Evolutionary conservation across 176 grass and related monocot species (phyloP).

Genomic region (Stipa capillata): DNA sequence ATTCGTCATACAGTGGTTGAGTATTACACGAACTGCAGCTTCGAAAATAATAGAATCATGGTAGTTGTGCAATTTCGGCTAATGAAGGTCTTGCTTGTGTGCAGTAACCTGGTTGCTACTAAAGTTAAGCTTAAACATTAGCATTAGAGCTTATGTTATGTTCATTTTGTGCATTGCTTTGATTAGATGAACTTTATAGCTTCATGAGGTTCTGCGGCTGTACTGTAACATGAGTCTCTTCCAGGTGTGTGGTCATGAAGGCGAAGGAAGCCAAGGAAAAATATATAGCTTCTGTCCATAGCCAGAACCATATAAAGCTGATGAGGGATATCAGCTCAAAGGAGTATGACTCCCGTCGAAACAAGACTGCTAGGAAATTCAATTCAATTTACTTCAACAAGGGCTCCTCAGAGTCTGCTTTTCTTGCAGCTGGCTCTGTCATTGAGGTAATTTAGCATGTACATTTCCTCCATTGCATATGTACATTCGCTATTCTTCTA

Average conservation of each 20-base stretch:
- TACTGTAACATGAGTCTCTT: conserved; percentile 4
- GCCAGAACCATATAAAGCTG: conserved; percentile 58
- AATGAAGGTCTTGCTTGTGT: not conserved
- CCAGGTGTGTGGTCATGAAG: conserved; percentile 52
- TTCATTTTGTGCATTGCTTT: not conserved
- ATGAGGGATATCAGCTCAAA: conserved; percentile 80
- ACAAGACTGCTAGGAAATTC: conserved; percentile 55
- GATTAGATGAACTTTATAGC: not conserved
- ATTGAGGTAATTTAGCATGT: conserved; percentile 50
- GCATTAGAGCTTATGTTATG: not conserved
- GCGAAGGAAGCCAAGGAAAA: conserved; percentile 75
- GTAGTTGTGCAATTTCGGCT: not conserved
- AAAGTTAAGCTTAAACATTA: not conserved
- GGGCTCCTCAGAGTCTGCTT: conserved; percentile 89
- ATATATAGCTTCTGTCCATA: conserved; percentile 69
- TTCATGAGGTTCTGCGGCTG: not conserved
- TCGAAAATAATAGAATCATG: not conserved
- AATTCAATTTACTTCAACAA: conserved; percentile 93
- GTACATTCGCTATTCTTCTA: not conserved
- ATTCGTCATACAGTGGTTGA: not conserved
- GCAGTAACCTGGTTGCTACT: not conserved
- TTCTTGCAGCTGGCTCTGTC: conserved; percentile 81
- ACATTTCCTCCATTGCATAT: not conserved
- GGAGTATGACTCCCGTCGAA: conserved; percentile 50
- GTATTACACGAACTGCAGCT: not conserved